Conservation (phyloP, 805 yeast genomes). For the Kuraishia piskuri region DNA sequence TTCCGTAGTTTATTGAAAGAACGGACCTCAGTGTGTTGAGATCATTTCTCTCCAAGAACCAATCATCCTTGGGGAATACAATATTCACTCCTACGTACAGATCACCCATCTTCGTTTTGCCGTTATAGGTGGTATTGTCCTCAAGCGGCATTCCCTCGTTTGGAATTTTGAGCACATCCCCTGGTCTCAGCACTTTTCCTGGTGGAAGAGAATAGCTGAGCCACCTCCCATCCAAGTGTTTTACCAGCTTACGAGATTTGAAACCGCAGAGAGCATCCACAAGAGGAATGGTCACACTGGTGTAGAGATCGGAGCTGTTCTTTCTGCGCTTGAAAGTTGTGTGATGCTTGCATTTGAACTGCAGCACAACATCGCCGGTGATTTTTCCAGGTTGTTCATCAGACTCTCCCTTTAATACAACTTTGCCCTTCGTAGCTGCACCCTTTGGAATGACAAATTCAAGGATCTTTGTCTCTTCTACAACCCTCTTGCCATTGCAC, state of each 20-base stretch:
- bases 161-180: slow-evolving; percentile 52
- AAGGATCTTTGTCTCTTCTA: slow-evolving; percentile 59
- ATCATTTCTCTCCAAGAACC: slow-evolving; percentile 75
- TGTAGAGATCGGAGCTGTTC: slow-evolving; percentile 54
- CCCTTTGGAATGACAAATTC: slow-evolving; percentile 78
- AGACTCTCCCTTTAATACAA: slow-evolving; percentile 59
- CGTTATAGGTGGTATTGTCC: slow-evolving; percentile 7
- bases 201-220: slow-evolving; percentile 54
- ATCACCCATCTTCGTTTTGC: slow-evolving; percentile 41
- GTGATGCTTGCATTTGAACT: slow-evolving; percentile 41
- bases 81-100: slow-evolving; percentile 62
- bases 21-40: slow-evolving; percentile 41
- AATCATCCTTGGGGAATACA: slow-evolving; percentile 76
- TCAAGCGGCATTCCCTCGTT: slow-evolving; percentile 80
- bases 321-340: slow-evolving; percentile 36
- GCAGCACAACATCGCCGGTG: slow-evolving; percentile 73
- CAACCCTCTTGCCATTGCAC: slow-evolving; percentile 59
- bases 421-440: slow-evolving; percentile 47
- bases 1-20: slow-evolving; percentile 15
- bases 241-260: slow-evolving; percentile 46
- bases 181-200: slow-evolving; percentile 79
- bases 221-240: slow-evolving; percentile 75
- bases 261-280: slow-evolving; percentile 86
- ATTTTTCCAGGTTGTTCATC: slow-evolving; percentile 67
- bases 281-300: slow-evolving; percentile 52